Evolutionary conservation across 2,329 filamentous ascomycete genomes (phyloP).

Genomic region (Hypomyces rosellus): DNA sequence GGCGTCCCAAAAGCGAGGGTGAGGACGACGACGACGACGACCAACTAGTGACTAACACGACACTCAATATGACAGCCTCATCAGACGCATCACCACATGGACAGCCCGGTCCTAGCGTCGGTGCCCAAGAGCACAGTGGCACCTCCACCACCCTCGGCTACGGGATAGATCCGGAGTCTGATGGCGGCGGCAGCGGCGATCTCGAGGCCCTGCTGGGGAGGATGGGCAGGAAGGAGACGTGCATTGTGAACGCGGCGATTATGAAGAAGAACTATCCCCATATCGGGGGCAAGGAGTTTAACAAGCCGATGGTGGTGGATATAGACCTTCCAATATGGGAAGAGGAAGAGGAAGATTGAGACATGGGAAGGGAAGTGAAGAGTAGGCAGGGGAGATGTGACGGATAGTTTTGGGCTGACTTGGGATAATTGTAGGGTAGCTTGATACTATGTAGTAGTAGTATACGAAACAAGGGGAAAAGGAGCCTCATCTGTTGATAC

Average conservation of each 20-base stretch:
- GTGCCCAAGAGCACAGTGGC: constrained; percentile 7
- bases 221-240: constrained; percentile 58
- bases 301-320: constrained; percentile 81
- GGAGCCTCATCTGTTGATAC: no score
- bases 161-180: constrained; percentile 30
- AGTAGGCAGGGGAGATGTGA: neutral
- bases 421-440: neutral
- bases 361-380: constrained; percentile 6
- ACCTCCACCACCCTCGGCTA: constrained; percentile 6
- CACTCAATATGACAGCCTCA: neutral
- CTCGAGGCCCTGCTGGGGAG: constrained; percentile 33
- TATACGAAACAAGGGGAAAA: no score
- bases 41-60: constrained; percentile 2
- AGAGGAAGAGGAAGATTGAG: constrained; percentile 29
- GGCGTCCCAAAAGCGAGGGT: neutral
- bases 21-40: neutral
- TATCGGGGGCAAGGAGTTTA: constrained; percentile 54
- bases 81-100: neutral
- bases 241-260: constrained; percentile 73
- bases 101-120: constrained; percentile 12
- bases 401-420: neutral
- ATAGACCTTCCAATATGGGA: constrained; percentile 57
- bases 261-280: constrained; percentile 63
- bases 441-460: no score
- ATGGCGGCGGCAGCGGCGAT: constrained; percentile 35